phyloP scores from a whole-genome alignment of 768 basidiomycete genomes.

The Pisolithus albus region DNA sequence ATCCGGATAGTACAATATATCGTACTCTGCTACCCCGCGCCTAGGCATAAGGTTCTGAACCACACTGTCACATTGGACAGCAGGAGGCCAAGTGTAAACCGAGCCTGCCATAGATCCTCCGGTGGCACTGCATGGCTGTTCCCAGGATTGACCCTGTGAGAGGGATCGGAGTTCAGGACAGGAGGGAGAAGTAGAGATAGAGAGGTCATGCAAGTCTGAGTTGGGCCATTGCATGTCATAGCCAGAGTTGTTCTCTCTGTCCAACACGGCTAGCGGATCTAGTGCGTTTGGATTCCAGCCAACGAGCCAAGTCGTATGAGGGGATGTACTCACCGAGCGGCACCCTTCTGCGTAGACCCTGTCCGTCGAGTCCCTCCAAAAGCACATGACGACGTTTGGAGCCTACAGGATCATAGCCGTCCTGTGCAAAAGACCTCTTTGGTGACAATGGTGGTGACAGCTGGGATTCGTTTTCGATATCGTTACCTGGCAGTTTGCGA shows the following conservation, averaged over 20 bases:
- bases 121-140: slow-evolving; percentile 6
- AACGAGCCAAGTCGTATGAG: neutral
- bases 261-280: slow-evolving; percentile 25
- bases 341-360: slow-evolving; percentile 5
- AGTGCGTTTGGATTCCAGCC: slow-evolving; percentile 4
- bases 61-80: neutral
- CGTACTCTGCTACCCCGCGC: slow-evolving; percentile 3
- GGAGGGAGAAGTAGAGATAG: slow-evolving; percentile 5
- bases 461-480: slow-evolving; percentile 9
- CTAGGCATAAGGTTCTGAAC: slow-evolving; percentile 3
- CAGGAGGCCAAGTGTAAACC: slow-evolving; percentile 20
- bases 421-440: slow-evolving; percentile 17
- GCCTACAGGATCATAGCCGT: slow-evolving; percentile 10
- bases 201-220: slow-evolving; percentile 4
- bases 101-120: neutral
- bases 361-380: neutral
- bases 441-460: slow-evolving; percentile 10
- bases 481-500: neutral
- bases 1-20: slow-evolving; percentile 7
- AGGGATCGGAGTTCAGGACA: slow-evolving; percentile 10
- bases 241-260: slow-evolving; percentile 13
- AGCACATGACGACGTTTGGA: slow-evolving; percentile 18
- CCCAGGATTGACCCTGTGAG: slow-evolving; percentile 5
- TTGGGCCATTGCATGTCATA: slow-evolving; percentile 1
- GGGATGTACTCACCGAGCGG: slow-evolving; percentile 21